phyloP scores from a whole-genome alignment of 805 yeast genomes.

The Torulaspora indica region DNA sequence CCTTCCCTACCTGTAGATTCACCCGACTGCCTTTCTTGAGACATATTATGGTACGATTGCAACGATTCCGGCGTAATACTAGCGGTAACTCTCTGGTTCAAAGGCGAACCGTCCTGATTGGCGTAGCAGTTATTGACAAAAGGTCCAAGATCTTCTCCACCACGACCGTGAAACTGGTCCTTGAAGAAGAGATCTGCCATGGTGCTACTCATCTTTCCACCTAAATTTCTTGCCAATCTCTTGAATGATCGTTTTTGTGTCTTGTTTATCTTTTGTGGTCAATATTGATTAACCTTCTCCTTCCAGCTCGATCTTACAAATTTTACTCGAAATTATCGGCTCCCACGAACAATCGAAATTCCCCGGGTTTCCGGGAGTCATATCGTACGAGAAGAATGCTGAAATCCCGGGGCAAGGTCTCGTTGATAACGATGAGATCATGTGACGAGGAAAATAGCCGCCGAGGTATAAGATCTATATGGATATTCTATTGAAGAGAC shows the following conservation, averaged over 20 bases:
- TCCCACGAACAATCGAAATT: neutral
- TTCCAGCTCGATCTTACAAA: conserved; percentile 2
- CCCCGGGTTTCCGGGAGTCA: neutral
- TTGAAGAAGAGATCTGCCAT: neutral
- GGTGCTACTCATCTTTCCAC: neutral
- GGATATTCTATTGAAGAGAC: no score
- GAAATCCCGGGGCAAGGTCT: no score
- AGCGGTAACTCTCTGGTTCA: neutral
- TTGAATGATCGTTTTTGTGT: neutral
- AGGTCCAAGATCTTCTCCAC: neutral
- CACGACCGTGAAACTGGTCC: neutral
- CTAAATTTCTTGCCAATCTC: neutral
- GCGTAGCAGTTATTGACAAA: conserved; percentile 1
- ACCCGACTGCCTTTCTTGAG: conserved; percentile 1
- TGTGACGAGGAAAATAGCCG: neutral
- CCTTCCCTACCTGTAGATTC: neutral
- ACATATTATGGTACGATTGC: conserved; percentile 12
- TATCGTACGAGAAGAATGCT: no score
- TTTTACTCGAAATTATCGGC: conserved; percentile 1
- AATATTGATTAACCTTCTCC: neutral
- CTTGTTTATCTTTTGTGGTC: neutral
- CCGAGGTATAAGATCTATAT: neutral
- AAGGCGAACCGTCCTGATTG: conserved; percentile 5
- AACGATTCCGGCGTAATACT: conserved; percentile 20
- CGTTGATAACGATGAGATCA: neutral